These are phyloP conservation scores for Russula brevipes DNA, from an alignment of 768 basidiomycete species.

Conservation along the genomic window DNA sequence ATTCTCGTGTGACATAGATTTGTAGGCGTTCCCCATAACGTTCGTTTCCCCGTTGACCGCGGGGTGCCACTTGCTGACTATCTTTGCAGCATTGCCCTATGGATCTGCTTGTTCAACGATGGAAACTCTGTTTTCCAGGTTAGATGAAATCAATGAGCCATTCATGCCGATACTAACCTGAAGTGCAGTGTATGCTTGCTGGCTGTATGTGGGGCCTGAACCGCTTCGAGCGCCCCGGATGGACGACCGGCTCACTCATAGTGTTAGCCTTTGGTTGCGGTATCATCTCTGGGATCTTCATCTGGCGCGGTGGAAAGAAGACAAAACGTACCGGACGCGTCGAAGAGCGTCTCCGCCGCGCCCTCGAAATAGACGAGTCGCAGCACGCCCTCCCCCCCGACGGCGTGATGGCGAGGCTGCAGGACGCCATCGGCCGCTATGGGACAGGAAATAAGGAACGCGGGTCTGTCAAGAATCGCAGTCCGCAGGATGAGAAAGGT, in stretches of 20 bases:
- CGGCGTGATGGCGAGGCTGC: slow-evolving; percentile 8
- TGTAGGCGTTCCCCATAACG: slow-evolving; percentile 66
- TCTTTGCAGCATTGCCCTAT: slow-evolving; percentile 51
- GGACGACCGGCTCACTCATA: slow-evolving; percentile 65
- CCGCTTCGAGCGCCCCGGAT: slow-evolving; percentile 61
- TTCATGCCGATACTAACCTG: slow-evolving; percentile 12
- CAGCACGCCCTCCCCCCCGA: neutral
- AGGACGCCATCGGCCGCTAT: slow-evolving; percentile 3
- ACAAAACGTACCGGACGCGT: slow-evolving; percentile 67
- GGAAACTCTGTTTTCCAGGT: slow-evolving; percentile 82
- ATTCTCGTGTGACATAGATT: slow-evolving; percentile 33
- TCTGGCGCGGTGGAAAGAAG: slow-evolving; percentile 66
- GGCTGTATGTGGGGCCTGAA: slow-evolving; percentile 79
- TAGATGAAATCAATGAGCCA: slow-evolving; percentile 9
- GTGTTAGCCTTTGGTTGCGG: slow-evolving; percentile 72
- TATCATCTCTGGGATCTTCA: slow-evolving; percentile 65
- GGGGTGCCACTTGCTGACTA: neutral
- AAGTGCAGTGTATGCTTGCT: slow-evolving; percentile 52
- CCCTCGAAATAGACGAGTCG: slow-evolving; percentile 35
- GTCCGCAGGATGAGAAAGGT: neutral
- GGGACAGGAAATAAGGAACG: neutral
- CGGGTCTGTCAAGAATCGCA: neutral
- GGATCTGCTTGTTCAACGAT: slow-evolving; percentile 68
- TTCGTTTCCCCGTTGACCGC: slow-evolving; percentile 30
- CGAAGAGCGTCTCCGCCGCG: slow-evolving; percentile 49